A percentile compares a stretch with the other conserved stretches of the same genome.
phyloP scores from a whole-genome alignment of 169 alveolate genomes.

The Cryptosporidium tyzzeri region DNA sequence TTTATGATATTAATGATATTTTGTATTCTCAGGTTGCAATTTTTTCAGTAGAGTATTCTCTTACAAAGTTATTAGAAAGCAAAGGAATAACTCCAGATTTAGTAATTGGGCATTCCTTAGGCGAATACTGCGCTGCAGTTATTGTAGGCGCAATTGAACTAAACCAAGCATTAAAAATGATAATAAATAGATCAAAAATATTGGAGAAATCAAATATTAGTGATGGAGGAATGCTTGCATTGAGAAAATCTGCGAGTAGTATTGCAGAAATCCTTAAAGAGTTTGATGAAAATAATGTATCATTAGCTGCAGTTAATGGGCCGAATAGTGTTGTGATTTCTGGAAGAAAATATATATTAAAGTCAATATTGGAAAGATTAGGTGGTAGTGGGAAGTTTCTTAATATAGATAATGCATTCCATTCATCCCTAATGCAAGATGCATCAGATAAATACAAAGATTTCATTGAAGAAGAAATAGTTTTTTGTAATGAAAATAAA shows the following conservation, averaged over 20 bases:
- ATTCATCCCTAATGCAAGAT: conserved; percentile 37
- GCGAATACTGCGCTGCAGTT: conserved; percentile 84
- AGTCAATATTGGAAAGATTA: conserved; percentile 4
- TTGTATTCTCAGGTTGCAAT: conserved; percentile 71
- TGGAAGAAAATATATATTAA: background rate
- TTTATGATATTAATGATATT: conserved; percentile 27
- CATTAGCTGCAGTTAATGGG: conserved; percentile 69
- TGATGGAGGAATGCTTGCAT: conserved; percentile 61
- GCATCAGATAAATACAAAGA: conserved; percentile 9
- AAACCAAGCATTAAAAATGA: conserved; percentile 26
- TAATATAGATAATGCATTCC: conserved; percentile 57
- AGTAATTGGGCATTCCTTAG: conserved; percentile 83
- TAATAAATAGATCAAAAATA: conserved; percentile 18
- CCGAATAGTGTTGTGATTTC: conserved; percentile 60
- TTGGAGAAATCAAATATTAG: background rate
- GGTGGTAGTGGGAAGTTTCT: conserved; percentile 50
- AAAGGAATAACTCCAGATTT: conserved; percentile 51
- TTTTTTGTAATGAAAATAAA: background rate
- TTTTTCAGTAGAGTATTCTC: conserved; percentile 67
- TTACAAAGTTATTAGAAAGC: conserved; percentile 62
- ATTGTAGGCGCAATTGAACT: conserved; percentile 77
- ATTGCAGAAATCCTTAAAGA: background rate
- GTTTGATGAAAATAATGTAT: conserved; percentile 17
- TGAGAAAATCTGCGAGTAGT: conserved; percentile 27
- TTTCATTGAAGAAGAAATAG: conserved; percentile 49